Percentiles rank a stretch among this genome's conserved stretches.
Evolutionary conservation across 2,329 filamentous ascomycete species (phyloP).

Genomic region (Penicillium sp.): DNA sequence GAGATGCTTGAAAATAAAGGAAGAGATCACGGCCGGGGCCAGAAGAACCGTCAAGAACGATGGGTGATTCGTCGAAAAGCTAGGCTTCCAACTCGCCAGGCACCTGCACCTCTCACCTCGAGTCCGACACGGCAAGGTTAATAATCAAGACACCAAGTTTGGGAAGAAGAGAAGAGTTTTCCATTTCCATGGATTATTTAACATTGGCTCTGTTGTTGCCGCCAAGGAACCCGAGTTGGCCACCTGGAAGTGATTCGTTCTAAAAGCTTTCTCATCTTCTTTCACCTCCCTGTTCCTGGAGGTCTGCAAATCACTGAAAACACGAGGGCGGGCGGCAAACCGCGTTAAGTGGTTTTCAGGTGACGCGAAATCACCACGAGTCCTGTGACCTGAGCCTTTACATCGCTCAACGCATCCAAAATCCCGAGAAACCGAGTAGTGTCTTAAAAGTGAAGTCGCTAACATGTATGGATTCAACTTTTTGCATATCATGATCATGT

Average conservation of each 20-base stretch:
- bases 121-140: slow-evolving; percentile 7
- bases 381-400: slow-evolving; percentile 34
- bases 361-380: slow-evolving; percentile 46
- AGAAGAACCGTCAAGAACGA: not conserved
- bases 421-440: not conserved
- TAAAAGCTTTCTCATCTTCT: not conserved
- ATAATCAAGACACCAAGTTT: slow-evolving; percentile 19
- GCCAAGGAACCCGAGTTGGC: slow-evolving; percentile 9
- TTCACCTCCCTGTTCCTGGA: not conserved
- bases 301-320: slow-evolving; percentile 1
- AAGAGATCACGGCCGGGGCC: not conserved
- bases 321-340: slow-evolving; percentile 22
- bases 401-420: not conserved
- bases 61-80: not conserved
- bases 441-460: not conserved
- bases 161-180: slow-evolving; percentile 17
- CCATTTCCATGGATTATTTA: slow-evolving; percentile 14
- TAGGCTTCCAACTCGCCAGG: not conserved
- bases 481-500: not conserved
- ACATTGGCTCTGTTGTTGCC: slow-evolving; percentile 4
- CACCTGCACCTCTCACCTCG: not conserved
- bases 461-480: slow-evolving; percentile 21
- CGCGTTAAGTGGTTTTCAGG: slow-evolving; percentile 42
- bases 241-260: slow-evolving; percentile 17
- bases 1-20: not conserved